Percentiles rank a stretch among this genome's conserved stretches.
phyloP scores from a whole-genome alignment of 2,329 filamentous ascomycete genomes.

The Scytalidium sp. region DNA sequence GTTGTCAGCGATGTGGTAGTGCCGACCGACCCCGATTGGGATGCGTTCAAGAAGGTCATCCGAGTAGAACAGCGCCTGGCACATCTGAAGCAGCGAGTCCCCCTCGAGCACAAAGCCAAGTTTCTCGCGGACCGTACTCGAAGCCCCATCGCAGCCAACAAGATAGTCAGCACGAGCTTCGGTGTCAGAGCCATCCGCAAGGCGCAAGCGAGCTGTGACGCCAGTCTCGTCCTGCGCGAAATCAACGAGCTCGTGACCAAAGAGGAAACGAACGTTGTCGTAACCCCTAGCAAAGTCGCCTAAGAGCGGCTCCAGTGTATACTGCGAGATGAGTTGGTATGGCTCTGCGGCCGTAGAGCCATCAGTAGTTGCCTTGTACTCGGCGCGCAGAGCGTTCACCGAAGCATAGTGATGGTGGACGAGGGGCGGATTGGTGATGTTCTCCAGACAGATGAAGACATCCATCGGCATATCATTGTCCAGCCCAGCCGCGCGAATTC shows the following conservation, averaged over 20 bases:
- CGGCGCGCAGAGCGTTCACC: too few relatives aligned
- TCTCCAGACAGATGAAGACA: constrained; percentile 10
- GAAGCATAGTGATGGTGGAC: too few relatives aligned
- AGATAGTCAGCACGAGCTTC: constrained; percentile 37
- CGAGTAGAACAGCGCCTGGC: constrained; percentile 33
- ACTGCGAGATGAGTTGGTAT: too few relatives aligned
- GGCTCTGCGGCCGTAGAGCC: too few relatives aligned
- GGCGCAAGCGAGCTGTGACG: constrained; percentile 23
- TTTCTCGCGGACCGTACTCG: constrained; percentile 42
- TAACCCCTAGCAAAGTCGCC: constrained; percentile 29
- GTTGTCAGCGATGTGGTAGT: too few relatives aligned
- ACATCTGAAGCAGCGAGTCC: constrained; percentile 31
- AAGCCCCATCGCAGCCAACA: constrained; percentile 51
- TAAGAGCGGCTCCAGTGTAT: constrained; percentile 37
- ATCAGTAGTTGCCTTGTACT: too few relatives aligned
- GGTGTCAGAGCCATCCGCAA: constrained; percentile 18
- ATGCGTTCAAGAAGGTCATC: constrained; percentile 23
- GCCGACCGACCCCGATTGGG: too few relatives aligned
- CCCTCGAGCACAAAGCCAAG: constrained; percentile 27
- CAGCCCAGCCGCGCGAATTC: constrained; percentile 17
- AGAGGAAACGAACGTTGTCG: constrained; percentile 32
- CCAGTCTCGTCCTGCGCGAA: constrained; percentile 27
- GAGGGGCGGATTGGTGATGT: too few relatives aligned
- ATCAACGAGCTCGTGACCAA: constrained; percentile 21
- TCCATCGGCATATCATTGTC: constrained; percentile 17